Evolutionary conservation across 2,329 filamentous ascomycete genomes (phyloP).

Genomic region (Aspergillus costaricaensis): DNA sequence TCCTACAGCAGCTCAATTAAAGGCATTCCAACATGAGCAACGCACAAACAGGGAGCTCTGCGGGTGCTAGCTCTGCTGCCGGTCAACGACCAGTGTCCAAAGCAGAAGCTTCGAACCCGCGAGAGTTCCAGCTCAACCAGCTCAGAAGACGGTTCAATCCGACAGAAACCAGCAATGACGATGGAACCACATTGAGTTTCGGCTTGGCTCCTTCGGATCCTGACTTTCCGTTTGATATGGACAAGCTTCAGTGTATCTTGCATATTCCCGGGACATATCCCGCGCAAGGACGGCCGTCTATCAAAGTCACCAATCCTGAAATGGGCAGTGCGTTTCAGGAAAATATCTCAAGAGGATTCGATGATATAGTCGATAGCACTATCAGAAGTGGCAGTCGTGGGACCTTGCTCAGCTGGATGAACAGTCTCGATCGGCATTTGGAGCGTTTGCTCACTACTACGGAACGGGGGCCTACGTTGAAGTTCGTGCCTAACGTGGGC

Average conservation of each 20-base stretch:
- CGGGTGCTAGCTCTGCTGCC: conserved; percentile 36
- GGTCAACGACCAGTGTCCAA: conserved; percentile 67
- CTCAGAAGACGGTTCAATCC: conserved; percentile 66
- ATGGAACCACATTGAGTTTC: conserved; percentile 63
- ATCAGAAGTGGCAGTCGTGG: conserved; percentile 44
- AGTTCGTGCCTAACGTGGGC: conserved; percentile 63
- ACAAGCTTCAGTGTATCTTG: conserved; percentile 67
- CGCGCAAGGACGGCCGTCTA: conserved; percentile 51
- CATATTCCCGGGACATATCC: conserved; percentile 68
- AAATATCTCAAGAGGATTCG: conserved; percentile 76
- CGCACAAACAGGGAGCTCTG: conserved; percentile 22
- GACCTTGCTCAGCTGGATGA: conserved; percentile 67
- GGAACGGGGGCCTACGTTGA: conserved; percentile 71
- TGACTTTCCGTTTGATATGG: conserved; percentile 78
- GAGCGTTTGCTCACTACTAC: conserved; percentile 69
- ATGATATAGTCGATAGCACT: conserved; percentile 59
- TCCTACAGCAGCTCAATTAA: background rate
- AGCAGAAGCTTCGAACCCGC: conserved; percentile 66
- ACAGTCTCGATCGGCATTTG: conserved; percentile 70
- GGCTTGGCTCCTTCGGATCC: conserved; percentile 73
- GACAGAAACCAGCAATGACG: conserved; percentile 48
- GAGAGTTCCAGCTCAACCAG: conserved; percentile 74
- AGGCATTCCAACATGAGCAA: background rate
- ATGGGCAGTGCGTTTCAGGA: conserved; percentile 72
- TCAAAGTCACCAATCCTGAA: conserved; percentile 68